phyloP scores from a whole-genome alignment of 352 stramenopile genomes.

The Phytophthora quininea region DNA sequence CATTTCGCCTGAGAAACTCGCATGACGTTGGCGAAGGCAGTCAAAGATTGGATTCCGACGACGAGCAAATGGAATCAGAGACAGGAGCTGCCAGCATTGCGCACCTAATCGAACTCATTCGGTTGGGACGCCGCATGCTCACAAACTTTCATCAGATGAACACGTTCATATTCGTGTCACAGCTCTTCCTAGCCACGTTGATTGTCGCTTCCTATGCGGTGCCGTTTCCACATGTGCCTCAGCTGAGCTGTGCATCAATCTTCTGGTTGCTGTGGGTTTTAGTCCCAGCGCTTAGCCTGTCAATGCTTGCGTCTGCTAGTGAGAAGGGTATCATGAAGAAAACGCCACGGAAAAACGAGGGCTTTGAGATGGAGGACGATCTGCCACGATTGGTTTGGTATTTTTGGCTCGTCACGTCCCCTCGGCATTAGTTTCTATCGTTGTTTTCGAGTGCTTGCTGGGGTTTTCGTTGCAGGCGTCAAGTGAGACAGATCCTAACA shows the following conservation, averaged over 20 bases:
- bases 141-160: slow-evolving; percentile 87
- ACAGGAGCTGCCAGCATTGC: slow-evolving; percentile 53
- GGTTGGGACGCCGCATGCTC: slow-evolving; percentile 77
- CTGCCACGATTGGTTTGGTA: slow-evolving; percentile 64
- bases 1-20: slow-evolving; percentile 63
- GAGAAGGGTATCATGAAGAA: slow-evolving; percentile 84
- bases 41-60: slow-evolving; percentile 6
- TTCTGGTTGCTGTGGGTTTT: slow-evolving; percentile 87
- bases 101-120: slow-evolving; percentile 83
- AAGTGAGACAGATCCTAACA: slow-evolving; percentile 11
- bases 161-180: slow-evolving; percentile 86
- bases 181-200: slow-evolving; percentile 79
- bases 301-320: slow-evolving; percentile 74
- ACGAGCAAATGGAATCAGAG: slow-evolving; percentile 34
- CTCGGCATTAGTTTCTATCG: slow-evolving; percentile 59
- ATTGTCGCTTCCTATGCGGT: slow-evolving; percentile 71
- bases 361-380: slow-evolving; percentile 64
- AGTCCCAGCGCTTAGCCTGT: slow-evolving; percentile 74
- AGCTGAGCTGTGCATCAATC: slow-evolving; percentile 77
- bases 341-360: slow-evolving; percentile 86
- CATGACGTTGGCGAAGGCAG: slow-evolving; percentile 19
- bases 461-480: slow-evolving; percentile 67
- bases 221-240: slow-evolving; percentile 78
- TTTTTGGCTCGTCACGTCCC: slow-evolving; percentile 78
- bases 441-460: slow-evolving; percentile 73